Percentiles rank a stretch among this genome's conserved stretches.
Conservation (phyloP, 1,139 yeast species). For the Yamadazyma diospyri region DNA sequence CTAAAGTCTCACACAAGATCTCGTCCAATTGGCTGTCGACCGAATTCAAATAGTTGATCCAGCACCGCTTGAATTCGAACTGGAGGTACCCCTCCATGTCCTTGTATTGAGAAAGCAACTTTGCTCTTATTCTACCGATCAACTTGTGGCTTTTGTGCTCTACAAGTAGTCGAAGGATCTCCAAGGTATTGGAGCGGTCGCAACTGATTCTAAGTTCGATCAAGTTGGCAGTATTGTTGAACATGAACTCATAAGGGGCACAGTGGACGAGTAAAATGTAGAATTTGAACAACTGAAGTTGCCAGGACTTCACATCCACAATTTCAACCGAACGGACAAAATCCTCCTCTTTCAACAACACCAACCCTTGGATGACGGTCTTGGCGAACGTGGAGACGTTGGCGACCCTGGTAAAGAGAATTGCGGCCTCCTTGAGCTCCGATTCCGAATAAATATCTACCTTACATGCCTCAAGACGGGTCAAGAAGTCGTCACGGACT, state of each 20-base stretch:
- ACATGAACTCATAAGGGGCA: constrained; percentile 32
- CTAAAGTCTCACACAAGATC: constrained; percentile 5
- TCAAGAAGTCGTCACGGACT: background rate
- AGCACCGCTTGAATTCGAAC: constrained; percentile 9
- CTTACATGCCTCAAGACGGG: constrained; percentile 3
- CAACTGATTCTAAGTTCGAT: constrained; percentile 10
- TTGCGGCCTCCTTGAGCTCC: constrained; percentile 25
- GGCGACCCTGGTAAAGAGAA: constrained; percentile 20
- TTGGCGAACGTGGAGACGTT: constrained; percentile 30
- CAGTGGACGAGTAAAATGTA: constrained; percentile 30
- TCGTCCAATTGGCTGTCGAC: constrained; percentile 12
- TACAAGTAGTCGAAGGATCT: constrained; percentile 20
- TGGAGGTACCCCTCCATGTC: constrained; percentile 14
- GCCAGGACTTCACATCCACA: constrained; percentile 29
- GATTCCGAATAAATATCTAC: constrained; percentile 11
- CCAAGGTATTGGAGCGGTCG: constrained; percentile 13
- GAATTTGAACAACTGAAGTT: constrained; percentile 26
- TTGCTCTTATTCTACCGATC: constrained; percentile 17
- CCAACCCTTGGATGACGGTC: constrained; percentile 32
- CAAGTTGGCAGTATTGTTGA: constrained; percentile 19
- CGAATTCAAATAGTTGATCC: constrained; percentile 1
- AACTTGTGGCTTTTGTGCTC: constrained; percentile 21
- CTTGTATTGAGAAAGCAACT: constrained; percentile 15
- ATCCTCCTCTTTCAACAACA: constrained; percentile 26
- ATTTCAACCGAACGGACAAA: constrained; percentile 19